Conservation (phyloP, 148 eudicot species). For the Chenopodium berlandieri region DNA sequence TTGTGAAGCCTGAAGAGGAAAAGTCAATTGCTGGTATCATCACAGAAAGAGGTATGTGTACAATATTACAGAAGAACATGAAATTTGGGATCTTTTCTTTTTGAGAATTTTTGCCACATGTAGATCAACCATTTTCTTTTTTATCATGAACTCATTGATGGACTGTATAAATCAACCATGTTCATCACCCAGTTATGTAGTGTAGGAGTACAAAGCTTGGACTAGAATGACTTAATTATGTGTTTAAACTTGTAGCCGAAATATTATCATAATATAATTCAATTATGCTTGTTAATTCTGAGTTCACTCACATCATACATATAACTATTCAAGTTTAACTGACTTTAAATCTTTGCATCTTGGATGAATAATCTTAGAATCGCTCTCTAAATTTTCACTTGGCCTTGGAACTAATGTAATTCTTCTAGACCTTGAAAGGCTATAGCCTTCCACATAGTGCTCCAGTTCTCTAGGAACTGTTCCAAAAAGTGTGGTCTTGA, state of each 20-base stretch:
- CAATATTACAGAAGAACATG: not conserved
- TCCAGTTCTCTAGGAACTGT: no score
- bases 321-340: no score
- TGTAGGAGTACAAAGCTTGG: not conserved
- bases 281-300: no score
- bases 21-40: constrained; percentile 89
- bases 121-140: not conserved
- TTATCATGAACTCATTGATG: not conserved
- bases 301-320: no score
- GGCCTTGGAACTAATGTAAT: not conserved
- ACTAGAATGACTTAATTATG: not conserved
- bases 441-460: not conserved
- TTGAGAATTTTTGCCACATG: not conserved
- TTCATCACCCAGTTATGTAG: not conserved
- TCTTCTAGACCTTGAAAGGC: not conserved
- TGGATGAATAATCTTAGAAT: no score
- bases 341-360: no score
- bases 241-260: not conserved
- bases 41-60: constrained; percentile 78
- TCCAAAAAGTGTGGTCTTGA: not conserved
- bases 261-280: not conserved
- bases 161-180: not conserved
- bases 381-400: not conserved
- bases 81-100: not conserved
- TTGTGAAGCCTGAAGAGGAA: constrained; percentile 86